These are phyloP conservation scores for Mrakia gelida DNA, from an alignment of 768 basidiomycete species.

Conservation along the genomic window DNA sequence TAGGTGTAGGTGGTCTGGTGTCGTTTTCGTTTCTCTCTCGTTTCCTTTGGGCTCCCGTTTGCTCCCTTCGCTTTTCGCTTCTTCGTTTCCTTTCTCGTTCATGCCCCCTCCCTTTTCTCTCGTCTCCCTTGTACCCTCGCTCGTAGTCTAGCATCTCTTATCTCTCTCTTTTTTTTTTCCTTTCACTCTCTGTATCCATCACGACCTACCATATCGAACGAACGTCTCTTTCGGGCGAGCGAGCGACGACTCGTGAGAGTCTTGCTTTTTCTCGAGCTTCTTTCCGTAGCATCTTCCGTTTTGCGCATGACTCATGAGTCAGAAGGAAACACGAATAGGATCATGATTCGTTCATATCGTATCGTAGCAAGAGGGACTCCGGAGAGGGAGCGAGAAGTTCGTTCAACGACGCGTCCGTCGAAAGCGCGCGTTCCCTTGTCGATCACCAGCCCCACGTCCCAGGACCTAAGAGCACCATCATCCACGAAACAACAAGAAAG, in stretches of 20 bases:
- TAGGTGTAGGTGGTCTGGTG: not conserved
- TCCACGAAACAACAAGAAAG: too few relatives aligned
- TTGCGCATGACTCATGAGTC: too few relatives aligned
- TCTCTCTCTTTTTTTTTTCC: not conserved
- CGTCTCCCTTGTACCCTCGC: not conserved
- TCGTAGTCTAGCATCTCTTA: not conserved
- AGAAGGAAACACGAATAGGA: too few relatives aligned
- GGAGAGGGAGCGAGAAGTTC: not conserved
- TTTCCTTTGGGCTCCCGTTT: too few relatives aligned
- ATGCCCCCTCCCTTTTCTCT: not conserved
- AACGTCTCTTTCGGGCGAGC: too few relatives aligned
- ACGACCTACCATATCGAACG: too few relatives aligned
- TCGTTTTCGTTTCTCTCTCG: too few relatives aligned
- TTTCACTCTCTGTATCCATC: not conserved
- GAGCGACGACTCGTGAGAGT: too few relatives aligned
- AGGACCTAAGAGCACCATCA: constrained; percentile 36
- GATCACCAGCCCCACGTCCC: constrained; percentile 42
- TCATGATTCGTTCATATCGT: too few relatives aligned
- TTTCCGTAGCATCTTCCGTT: too few relatives aligned
- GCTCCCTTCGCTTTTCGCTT: not conserved
- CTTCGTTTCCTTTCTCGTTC: not conserved
- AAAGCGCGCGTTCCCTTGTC: not conserved
- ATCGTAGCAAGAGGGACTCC: too few relatives aligned
- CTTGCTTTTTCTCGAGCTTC: too few relatives aligned
- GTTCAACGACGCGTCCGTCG: not conserved